Conservation (phyloP, 2,329 filamentous ascomycete species). For the Sporothrix pseudoabietina region DNA sequence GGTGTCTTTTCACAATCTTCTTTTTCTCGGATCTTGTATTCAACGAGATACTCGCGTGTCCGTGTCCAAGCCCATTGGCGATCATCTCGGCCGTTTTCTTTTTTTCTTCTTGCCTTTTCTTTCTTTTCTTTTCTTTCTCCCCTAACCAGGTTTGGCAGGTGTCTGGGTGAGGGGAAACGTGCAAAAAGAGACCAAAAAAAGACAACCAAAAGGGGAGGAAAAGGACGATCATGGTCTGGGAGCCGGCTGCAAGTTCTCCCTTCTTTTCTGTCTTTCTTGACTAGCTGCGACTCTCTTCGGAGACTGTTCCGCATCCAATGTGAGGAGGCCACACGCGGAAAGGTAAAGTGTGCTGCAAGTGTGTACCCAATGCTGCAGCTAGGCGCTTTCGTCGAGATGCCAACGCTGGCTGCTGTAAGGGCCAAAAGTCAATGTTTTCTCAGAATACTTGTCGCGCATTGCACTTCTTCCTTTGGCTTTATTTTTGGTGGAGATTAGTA, state of each 20-base stretch:
- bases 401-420: not conserved
- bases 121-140: not conserved
- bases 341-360: not conserved
- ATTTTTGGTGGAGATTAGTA: not conserved
- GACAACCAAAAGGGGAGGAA: not conserved
- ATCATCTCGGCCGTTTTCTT: not conserved
- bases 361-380: not conserved
- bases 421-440: not conserved
- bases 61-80: not conserved
- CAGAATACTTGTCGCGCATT: conserved; percentile 7
- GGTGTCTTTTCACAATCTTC: not conserved
- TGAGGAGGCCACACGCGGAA: not conserved
- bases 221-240: not conserved
- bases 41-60: not conserved
- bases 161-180: not conserved
- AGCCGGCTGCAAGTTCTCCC: not conserved
- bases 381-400: not conserved
- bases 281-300: not conserved
- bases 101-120: not conserved
- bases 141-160: not conserved
- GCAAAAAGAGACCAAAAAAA: not conserved
- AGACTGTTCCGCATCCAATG: not conserved
- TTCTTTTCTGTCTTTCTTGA: not conserved
- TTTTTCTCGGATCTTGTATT: not conserved
- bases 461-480: conserved; percentile 11